Evolutionary conservation across 192 early-diverging fungal species (phyloP), one percentile per base, ranked within the genome.

Genomic region (Mycoemilia scoparia): DNA sequence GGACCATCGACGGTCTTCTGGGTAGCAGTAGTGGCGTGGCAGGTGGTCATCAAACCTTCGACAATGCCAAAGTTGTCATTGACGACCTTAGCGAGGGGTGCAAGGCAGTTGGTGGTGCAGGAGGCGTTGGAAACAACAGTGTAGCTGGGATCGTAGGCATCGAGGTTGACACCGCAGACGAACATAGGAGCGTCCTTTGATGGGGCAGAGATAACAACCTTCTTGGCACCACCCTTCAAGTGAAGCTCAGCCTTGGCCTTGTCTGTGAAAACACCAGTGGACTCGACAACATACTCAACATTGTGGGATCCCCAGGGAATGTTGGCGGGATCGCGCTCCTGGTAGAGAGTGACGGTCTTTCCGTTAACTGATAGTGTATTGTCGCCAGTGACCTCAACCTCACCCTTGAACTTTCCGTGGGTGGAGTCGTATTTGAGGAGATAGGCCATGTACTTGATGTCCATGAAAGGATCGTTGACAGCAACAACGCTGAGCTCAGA

Each of bases 1-100:
- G 90, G 90, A 41, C 84, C 81, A 65, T 98, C 93, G 41, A 98
- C 93, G 33, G 90, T 96, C 85, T 98, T 98, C 62, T 98, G 93
- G 54, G 93, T 96, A 54, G 93, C 90, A 44, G 93, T 98, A 58
- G 77, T 79, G 49, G 93, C 84, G 67, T 97, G 92, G 54, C 87
- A 82, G 37, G 93, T 98, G 60, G 85, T 93, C 93, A 98, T 98
- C 36, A 98, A 67, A 53, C 79, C 93, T 70, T 95, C 88, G 33
- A 76, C 62, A 51, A 98, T 87, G 36, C 87, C 88, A 59, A 93
- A 95, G 54, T 88, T 71, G 53, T 93, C 88, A 57, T 97, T 49
- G 54, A 97, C 71, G 41, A 95, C 82, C 74, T 95, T 92, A 65
- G 86, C 89, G 40, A 97, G 70, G 31, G 92, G 89, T 16, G 92